phyloP scores from a whole-genome alignment of 2,329 filamentous ascomycete genomes.

The Pestalotiopsis sp. region DNA sequence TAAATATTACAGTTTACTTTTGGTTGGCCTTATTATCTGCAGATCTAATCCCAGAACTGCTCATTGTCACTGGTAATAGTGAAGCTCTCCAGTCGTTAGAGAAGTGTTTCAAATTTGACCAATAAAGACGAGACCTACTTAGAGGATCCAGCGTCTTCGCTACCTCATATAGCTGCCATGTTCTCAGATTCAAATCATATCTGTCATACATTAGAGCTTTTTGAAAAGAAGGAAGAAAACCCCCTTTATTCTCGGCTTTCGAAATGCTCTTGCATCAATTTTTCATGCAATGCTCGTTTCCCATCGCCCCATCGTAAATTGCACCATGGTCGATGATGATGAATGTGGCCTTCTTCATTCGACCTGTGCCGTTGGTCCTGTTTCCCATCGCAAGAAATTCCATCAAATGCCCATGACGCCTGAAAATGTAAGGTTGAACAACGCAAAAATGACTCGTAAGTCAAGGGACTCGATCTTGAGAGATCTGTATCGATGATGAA shows the following conservation, averaged over 20 bases:
- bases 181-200: not conserved
- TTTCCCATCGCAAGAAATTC: not conserved
- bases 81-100: not conserved
- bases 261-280: not conserved
- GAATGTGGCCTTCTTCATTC: not conserved
- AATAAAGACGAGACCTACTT: not conserved
- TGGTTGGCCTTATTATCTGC: no score
- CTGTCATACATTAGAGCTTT: not conserved
- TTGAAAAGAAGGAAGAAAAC: not conserved
- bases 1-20: no score
- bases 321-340: not conserved
- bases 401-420: not conserved
- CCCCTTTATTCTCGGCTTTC: not conserved
- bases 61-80: not conserved
- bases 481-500: not conserved
- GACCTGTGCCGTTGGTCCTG: not conserved
- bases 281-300: conserved; percentile 6
- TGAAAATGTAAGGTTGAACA: not conserved
- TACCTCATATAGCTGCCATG: not conserved
- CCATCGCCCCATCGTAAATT: not conserved
- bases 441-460: not conserved
- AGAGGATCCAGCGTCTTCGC: not conserved
- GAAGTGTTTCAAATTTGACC: not conserved
- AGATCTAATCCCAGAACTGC: not conserved
- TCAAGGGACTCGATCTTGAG: no score